Evolutionary conservation across 2,329 filamentous ascomycete species (phyloP).

Genomic region (Exophiala bonariae): DNA sequence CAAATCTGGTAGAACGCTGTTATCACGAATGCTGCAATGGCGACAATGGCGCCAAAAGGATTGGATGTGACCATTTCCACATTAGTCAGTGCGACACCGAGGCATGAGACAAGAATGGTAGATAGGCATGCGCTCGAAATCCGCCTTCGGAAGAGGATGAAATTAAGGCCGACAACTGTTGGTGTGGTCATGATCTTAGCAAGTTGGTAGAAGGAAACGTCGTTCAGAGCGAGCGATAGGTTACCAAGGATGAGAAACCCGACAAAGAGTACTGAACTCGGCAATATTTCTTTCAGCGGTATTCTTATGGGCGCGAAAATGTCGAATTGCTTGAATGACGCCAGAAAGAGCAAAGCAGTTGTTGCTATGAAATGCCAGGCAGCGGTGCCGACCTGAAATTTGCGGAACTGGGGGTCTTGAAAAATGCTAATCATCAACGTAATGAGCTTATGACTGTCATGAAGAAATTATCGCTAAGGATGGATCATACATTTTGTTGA

Average conservation of each 20-base stretch:
- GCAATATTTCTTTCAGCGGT: constrained; percentile 7
- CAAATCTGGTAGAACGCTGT: constrained; percentile 17
- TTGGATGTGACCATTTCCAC: constrained; percentile 7
- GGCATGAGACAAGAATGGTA: constrained; percentile 39
- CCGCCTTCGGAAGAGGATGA: constrained; percentile 5
- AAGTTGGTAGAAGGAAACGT: constrained; percentile 14
- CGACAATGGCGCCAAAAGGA: constrained; percentile 4
- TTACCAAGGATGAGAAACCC: constrained; percentile 15
- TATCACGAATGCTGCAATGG: constrained; percentile 11
- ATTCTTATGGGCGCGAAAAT: constrained; percentile 6
- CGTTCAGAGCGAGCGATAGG: constrained; percentile 13
- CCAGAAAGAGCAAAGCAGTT: constrained; percentile 1
- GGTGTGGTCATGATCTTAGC: constrained; percentile 17
- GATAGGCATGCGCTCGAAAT: constrained; percentile 34
- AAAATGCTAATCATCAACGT: constrained; percentile 5
- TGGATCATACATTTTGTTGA: constrained; percentile 13
- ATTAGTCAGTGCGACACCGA: constrained; percentile 59
- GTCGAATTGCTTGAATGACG: constrained; percentile 2
- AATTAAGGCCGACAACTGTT: constrained; percentile 12
- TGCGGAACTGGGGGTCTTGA: constrained; percentile 9
- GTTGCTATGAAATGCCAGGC: constrained; percentile 13
- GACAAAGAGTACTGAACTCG: constrained; percentile 9
- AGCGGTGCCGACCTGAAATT: constrained; percentile 8
- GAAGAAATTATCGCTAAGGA: too few species aligned
- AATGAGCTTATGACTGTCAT: too few species aligned